Conservation (phyloP, 164 flowering plant species). For the Umbilicus rupestris region DNA sequence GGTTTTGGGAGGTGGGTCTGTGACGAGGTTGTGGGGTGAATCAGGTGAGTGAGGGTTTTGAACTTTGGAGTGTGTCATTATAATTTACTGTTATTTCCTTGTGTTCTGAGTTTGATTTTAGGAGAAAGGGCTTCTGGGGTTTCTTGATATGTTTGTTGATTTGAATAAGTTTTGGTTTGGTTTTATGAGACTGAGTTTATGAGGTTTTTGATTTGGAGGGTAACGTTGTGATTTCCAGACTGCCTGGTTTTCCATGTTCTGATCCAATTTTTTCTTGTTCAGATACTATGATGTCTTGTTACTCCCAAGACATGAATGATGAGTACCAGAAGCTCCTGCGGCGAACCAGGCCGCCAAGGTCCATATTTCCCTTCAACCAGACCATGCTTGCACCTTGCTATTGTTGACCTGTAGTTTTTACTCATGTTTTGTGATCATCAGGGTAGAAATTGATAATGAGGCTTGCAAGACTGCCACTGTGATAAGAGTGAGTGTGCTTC, state of each 20-base stretch:
- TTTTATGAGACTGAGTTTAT: too few relatives aligned
- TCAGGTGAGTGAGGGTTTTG: too few relatives aligned
- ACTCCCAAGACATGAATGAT: slow-evolving; percentile 66
- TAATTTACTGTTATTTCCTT: too few relatives aligned
- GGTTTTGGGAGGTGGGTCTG: too few relatives aligned
- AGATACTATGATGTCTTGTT: slow-evolving; percentile 41
- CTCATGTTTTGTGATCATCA: slow-evolving; percentile 16
- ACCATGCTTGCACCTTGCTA: neutral
- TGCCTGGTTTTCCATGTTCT: neutral
- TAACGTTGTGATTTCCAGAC: too few relatives aligned
- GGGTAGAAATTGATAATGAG: slow-evolving; percentile 93
- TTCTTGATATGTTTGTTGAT: neutral
- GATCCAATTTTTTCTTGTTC: neutral
- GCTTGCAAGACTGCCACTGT: slow-evolving; percentile 77
- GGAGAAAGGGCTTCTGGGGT: too few relatives aligned
- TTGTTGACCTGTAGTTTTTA: slow-evolving; percentile 7
- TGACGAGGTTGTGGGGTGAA: too few relatives aligned
- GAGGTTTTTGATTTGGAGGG: too few relatives aligned
- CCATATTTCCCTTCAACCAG: slow-evolving; percentile 6
- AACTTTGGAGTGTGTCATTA: too few relatives aligned
- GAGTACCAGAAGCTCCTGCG: slow-evolving; percentile 80
- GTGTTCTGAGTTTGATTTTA: too few relatives aligned
- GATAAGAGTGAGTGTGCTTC: slow-evolving; percentile 39
- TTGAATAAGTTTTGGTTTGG: too few relatives aligned
- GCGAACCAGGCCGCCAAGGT: slow-evolving; percentile 95